Evolutionary conservation across 495 filamentous ascomycete genomes (phyloP).

Genomic region (Parathielavia appendiculata): DNA sequence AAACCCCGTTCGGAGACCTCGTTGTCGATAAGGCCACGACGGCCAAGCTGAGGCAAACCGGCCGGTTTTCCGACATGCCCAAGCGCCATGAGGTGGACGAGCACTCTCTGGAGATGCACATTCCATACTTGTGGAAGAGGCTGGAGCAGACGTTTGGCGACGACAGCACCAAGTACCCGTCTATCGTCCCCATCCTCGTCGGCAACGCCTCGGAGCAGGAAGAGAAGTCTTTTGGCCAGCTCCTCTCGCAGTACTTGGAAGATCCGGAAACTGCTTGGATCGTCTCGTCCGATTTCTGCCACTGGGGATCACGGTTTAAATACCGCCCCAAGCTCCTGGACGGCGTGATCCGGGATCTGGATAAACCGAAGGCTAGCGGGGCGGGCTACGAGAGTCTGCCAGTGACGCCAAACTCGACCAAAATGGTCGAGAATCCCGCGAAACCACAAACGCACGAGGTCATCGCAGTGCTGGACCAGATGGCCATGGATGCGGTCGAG

Average conservation of each 20-base stretch:
- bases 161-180: conserved; percentile 53
- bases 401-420: conserved; percentile 44
- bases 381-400: conserved; percentile 46
- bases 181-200: conserved; percentile 81
- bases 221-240: conserved; percentile 62
- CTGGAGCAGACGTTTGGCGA: conserved; percentile 51
- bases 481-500: conserved; percentile 78
- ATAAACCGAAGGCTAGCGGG: conserved; percentile 48
- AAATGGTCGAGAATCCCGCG: conserved; percentile 16
- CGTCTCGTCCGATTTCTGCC: conserved; percentile 91
- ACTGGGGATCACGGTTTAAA: conserved; percentile 84
- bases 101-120: conserved; percentile 95
- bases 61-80: conserved; percentile 71
- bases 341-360: conserved; percentile 23
- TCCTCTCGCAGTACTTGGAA: conserved; percentile 74
- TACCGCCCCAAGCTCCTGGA: conserved; percentile 51
- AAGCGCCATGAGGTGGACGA: conserved; percentile 70
- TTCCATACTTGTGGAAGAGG: conserved; percentile 89
- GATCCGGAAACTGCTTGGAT: conserved; percentile 78
- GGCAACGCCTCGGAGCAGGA: conserved; percentile 62
- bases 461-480: conserved; percentile 73
- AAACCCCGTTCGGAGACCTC: conserved; percentile 79
- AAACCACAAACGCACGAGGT: conserved; percentile 72
- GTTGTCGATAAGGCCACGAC: conserved; percentile 65
- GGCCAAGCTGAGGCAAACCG: conserved; percentile 54